Conservation (phyloP, 2,329 filamentous ascomycete genomes). For the Penicillium sp. region DNA sequence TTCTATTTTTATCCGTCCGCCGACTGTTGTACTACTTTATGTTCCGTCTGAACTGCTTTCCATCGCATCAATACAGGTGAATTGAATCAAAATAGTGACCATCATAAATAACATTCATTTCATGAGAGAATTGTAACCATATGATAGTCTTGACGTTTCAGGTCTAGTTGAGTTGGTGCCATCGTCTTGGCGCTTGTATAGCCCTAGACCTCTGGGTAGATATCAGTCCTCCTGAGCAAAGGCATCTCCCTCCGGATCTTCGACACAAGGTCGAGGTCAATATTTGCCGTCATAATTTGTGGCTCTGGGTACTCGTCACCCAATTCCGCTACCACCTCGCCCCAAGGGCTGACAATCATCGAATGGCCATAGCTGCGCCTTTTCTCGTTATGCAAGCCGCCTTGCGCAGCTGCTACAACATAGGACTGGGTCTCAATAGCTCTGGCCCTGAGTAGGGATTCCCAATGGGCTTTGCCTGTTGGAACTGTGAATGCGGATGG, state of each 20-base stretch:
- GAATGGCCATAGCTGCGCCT: constrained; percentile 82
- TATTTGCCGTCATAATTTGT: constrained; percentile 54
- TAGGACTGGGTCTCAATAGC: constrained; percentile 90
- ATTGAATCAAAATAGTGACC: constrained; percentile 18
- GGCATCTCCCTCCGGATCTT: constrained; percentile 60
- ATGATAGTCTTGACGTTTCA: neutral
- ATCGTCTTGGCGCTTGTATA: neutral
- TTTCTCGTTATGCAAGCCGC: constrained; percentile 72
- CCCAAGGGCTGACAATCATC: constrained; percentile 87
- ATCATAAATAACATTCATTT: constrained; percentile 11
- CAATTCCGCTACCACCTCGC: constrained; percentile 69
- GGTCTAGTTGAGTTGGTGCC: neutral
- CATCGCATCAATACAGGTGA: constrained; percentile 24
- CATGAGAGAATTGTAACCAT: neutral
- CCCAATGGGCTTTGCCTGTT: constrained; percentile 86
- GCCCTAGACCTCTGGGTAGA: constrained; percentile 49
- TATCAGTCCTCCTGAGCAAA: constrained; percentile 56
- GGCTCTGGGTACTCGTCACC: constrained; percentile 48
- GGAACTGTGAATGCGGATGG: constrained; percentile 88
- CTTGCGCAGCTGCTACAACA: constrained; percentile 83
- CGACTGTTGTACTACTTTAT: constrained; percentile 29
- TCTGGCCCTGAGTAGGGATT: constrained; percentile 72
- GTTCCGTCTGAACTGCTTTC: constrained; percentile 20
- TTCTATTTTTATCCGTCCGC: constrained; percentile 25
- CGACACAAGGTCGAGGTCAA: constrained; percentile 56